Evolutionary conservation across 139 green algal species (phyloP).

Genomic region (Chlamydomonas sp.): DNA sequence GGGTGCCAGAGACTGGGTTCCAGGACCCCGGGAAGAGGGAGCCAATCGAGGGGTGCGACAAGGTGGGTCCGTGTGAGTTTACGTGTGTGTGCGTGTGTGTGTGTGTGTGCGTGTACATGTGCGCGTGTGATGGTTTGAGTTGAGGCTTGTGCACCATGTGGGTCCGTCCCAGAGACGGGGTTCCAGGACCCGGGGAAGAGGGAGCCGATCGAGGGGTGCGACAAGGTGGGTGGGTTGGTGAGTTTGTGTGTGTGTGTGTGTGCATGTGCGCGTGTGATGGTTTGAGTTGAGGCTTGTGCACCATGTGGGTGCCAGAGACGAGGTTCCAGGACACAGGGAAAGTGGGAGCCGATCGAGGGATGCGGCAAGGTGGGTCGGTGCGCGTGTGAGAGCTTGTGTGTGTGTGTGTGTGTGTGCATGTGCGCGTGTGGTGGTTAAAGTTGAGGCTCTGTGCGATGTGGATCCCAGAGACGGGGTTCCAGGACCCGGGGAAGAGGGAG

Average conservation of each 20-base stretch:
- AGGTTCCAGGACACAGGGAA: constrained; percentile 6
- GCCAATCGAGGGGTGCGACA: constrained; percentile 15
- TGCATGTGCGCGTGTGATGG: too few species aligned
- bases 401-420: too few species aligned
- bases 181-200: not conserved
- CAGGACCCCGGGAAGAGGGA: not conserved
- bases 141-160: too few species aligned
- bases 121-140: too few species aligned
- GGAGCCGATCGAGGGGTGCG: constrained; percentile 16
- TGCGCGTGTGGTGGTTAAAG: too few species aligned
- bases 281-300: too few species aligned
- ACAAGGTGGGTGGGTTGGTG: constrained; percentile 16
- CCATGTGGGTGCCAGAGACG: constrained; percentile 11
- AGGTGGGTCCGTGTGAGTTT: too few species aligned
- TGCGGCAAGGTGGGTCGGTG: constrained; percentile 11
- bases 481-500: not conserved
- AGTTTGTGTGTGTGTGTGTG: too few species aligned
- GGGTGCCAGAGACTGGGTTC: constrained; percentile 14
- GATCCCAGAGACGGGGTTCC: constrained; percentile 12
- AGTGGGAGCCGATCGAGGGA: constrained; percentile 14
- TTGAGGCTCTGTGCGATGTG: constrained; percentile 17
- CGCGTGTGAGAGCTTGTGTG: too few species aligned
- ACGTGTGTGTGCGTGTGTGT: too few species aligned
- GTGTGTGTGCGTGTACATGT: too few species aligned
- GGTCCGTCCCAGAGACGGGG: constrained; percentile 10